Conservation (phyloP, 1,284 basidiomycete species). For the Puccinia novopanici region DNA sequence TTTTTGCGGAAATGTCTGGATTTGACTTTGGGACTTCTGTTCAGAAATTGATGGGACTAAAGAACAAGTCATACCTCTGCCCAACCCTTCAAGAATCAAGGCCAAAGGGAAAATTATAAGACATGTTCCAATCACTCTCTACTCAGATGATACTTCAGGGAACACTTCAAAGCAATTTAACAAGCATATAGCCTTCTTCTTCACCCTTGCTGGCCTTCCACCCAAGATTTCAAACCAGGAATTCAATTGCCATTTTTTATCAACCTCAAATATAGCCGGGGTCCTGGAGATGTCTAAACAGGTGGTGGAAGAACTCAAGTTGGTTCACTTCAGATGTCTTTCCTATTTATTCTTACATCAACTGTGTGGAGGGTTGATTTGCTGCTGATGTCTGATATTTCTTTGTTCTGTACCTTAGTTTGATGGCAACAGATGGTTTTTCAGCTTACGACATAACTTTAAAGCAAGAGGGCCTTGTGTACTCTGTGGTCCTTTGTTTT, state of each 20-base stretch:
- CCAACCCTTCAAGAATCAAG: constrained; percentile 39
- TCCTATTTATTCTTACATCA: neutral
- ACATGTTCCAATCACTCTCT: no score
- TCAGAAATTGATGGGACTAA: no score
- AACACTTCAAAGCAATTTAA: no score
- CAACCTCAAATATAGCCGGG: neutral
- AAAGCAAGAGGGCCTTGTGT: neutral
- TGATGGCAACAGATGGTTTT: neutral
- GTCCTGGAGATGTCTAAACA: neutral
- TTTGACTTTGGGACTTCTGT: no score
- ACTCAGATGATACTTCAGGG: no score
- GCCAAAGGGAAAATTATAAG: constrained; percentile 34
- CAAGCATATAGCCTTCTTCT: no score
- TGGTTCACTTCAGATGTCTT: constrained; percentile 4
- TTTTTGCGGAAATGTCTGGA: no score
- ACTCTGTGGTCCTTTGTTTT: neutral
- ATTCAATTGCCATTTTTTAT: constrained; percentile 24
- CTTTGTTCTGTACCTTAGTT: neutral
- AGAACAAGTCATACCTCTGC: neutral
- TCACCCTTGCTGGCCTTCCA: no score
- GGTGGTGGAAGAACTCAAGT: constrained; percentile 59
- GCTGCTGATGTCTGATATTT: neutral
- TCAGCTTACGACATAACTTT: neutral
- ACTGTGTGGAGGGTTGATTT: no score
- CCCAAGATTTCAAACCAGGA: no score